These are phyloP conservation scores for Mortierella sp. DNA, from an alignment of 371 early-diverging fungal genomes.

Conservation along the genomic window DNA sequence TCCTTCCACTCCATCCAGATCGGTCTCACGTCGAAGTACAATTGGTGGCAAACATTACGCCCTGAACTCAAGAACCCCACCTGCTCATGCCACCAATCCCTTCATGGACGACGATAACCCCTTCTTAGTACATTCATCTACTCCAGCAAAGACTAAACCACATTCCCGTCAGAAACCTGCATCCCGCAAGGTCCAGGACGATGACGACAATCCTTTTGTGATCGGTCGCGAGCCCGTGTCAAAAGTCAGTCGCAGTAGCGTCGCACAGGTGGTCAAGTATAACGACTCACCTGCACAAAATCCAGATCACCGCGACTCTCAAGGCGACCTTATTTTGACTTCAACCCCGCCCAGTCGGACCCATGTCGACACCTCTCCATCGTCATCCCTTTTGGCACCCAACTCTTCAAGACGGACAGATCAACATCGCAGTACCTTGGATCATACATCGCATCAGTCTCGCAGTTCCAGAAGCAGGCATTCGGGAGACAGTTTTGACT, in stretches of 20 bases:
- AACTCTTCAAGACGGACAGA: background rate
- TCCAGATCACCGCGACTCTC: background rate
- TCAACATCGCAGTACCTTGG: background rate
- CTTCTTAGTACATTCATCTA: constrained; percentile 1
- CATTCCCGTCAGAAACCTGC: background rate
- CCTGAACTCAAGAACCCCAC: no score
- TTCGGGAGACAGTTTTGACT: constrained; percentile 2
- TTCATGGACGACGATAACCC: constrained; percentile 28
- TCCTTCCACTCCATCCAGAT: no score
- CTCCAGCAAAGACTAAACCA: background rate
- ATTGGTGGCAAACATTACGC: no score
- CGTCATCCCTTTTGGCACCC: background rate
- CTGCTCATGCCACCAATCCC: no score
- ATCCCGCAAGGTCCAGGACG: background rate
- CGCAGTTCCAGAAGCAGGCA: constrained; percentile 3
- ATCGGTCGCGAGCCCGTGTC: constrained; percentile 1
- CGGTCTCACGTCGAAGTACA: no score
- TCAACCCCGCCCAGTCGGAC: background rate
- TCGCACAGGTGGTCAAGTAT: background rate
- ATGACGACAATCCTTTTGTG: constrained; percentile 17
- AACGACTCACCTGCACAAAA: background rate
- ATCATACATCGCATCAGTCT: background rate
- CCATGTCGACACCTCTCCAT: background rate
- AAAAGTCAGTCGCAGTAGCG: background rate
- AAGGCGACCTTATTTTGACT: background rate